Base-by-base conservation (phyloP, 2,329 filamentous ascomycete species). In the Phialophora verrucosa region DNA sequence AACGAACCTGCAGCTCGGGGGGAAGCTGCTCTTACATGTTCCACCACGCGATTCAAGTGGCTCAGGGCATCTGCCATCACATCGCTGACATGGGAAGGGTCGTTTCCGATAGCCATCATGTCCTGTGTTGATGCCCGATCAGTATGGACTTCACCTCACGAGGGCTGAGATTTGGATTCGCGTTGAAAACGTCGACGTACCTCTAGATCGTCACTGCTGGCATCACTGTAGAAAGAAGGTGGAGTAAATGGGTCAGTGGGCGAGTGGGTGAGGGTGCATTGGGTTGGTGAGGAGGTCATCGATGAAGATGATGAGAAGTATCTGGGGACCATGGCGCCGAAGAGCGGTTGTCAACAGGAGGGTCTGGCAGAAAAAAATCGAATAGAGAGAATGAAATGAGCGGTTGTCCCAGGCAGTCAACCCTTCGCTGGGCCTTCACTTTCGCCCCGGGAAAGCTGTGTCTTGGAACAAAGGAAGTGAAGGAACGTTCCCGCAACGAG, bases 1-100 rank as follows among this genome's bases (percentile, higher is more conserved):
- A 67, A 51, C 58, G 54, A 12, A 59, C 35, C 55, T 63, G 50
- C 35, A 56, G 25, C 38, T 32, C 29, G 23, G 64, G 60, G 35
- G 64, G 51, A 58, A 44, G 44, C 32, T 17, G 35, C 54, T 63
- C 71, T 62, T 66, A 74, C 71, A 71, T 74, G 72, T 38, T 74
- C 70, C 44, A 70, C 68, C 44, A 74, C 70, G 47, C 69, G 62
- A 57, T 70, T 67, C 53, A 74, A 68, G 61, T 70, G 67, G 62
- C 51, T 66, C 59, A 72, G 53, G 10, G 69, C 69, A 27, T 68
- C 65, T 17, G 64, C 67, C 64, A 74, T 71, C 44, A 74, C 70
- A 53, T 69, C 66, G 59, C 62, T 64, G 57, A 72, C 70, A 66
- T 72, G 68, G 51, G 67, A 64, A 58, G 68, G 61, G 56, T 73